Evolutionary conservation across 495 filamentous ascomycete species (phyloP), one percentile per base, ranked within the genome.

Genomic region (Tetracladium setigerum): DNA sequence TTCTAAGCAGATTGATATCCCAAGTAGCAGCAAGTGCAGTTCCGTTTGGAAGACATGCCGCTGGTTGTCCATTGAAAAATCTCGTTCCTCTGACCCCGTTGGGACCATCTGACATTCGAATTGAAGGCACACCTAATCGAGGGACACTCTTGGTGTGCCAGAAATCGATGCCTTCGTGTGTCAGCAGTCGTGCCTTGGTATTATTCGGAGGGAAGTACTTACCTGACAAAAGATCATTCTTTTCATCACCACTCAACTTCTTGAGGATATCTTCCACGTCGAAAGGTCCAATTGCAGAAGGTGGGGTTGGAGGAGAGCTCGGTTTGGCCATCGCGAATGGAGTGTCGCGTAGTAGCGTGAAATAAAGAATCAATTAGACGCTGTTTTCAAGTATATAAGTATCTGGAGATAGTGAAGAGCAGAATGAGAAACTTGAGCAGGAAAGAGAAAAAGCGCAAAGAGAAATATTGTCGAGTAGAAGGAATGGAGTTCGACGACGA

Each of bases 11-110:
- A n/a, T 76, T 68, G 2, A 63, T 62, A 55, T 89, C 75, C 72
- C 77, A 89, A 13, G 85, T 86, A 4, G 84, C 71, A 17, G 78
- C 84, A 12, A 88, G 71, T 0, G 74, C 79, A 1, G 84, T 81
- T 30, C 74, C 74, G 51, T 80, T 83, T 6, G 82, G 80, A 49
- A 85, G 77, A 51, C 79, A 83, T 14, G 81, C 81, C 13, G 81
- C 75, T 38, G 76, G 76, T 24, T 78, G 66, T 17, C 82, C 83
- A 52, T 84, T 79, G 63, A 84, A 84, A 63, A 83, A 84, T 8
- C 74, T 68, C 2, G 78, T 81, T 13, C 83, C 83, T 17, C 82
- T 78, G 10, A 82, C 78, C 15, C 83, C 83, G 58, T 87, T 87
- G 18, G 83, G 83, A 4, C 83, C 83, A 59, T 87, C 83, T 22